Evolutionary conservation across 75 land plant species (phyloP).

Genomic region (Pinus taeda): DNA sequence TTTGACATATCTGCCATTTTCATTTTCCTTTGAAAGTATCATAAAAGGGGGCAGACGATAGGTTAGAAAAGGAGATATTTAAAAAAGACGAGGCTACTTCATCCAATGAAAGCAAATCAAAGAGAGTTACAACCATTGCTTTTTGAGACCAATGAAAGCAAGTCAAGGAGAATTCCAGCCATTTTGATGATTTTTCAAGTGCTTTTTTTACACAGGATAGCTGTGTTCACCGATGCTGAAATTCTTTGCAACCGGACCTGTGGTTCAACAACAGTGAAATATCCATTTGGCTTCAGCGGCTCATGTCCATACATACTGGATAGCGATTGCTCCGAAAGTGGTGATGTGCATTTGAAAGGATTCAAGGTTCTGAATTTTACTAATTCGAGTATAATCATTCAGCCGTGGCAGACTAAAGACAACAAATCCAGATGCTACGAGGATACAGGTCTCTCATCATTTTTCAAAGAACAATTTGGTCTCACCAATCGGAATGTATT

Average conservation of each 20-base stretch:
- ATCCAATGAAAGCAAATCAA: too few relatives aligned
- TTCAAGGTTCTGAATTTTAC: background rate
- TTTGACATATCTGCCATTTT: too few relatives aligned
- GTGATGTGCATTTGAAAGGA: background rate
- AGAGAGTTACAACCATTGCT: too few relatives aligned
- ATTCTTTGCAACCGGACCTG: background rate
- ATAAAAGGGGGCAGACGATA: too few relatives aligned
- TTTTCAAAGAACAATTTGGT: slow-evolving; percentile 27
- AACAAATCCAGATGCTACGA: slow-evolving; percentile 15
- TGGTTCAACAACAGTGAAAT: background rate
- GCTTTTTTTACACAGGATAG: too few relatives aligned
- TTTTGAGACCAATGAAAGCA: too few relatives aligned
- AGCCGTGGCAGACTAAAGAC: slow-evolving; percentile 8
- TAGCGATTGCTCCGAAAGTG: background rate
- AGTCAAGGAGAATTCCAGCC: too few relatives aligned
- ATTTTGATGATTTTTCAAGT: too few relatives aligned
- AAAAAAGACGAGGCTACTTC: too few relatives aligned
- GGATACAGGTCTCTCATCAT: background rate
- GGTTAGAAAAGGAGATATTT: too few relatives aligned
- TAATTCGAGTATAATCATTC: background rate
- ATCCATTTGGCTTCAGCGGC: background rate
- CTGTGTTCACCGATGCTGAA: background rate
- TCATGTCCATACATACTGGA: background rate
- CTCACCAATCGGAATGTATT: slow-evolving; percentile 17
- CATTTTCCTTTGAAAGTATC: too few relatives aligned